Evolutionary conservation across 129 eudicot species (phyloP).

Genomic region (Flaveria trinervia): DNA sequence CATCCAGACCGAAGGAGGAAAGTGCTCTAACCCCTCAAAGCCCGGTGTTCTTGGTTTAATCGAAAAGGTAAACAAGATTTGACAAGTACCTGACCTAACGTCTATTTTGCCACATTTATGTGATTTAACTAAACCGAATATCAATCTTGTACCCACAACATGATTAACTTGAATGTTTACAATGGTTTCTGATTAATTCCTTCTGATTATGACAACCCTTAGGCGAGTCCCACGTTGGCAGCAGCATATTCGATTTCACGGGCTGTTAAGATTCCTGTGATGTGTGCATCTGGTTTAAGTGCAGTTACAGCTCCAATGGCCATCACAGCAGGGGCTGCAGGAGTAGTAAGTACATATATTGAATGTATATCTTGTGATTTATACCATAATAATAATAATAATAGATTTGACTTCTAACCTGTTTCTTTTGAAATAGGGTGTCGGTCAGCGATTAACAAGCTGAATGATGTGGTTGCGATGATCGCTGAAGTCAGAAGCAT

Average conservation of each 20-base stretch:
- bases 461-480: slow-evolving; percentile 88
- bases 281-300: slow-evolving; percentile 98
- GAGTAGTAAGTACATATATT: slow-evolving; percentile 58
- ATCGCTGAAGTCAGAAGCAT: slow-evolving; percentile 83
- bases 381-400: no score
- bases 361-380: no score
- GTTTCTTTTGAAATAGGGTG: slow-evolving; percentile 53
- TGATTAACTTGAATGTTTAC: neutral
- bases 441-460: slow-evolving; percentile 90
- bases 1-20: slow-evolving; percentile 97
- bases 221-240: slow-evolving; percentile 93
- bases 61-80: slow-evolving; percentile 62
- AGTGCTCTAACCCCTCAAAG: slow-evolving; percentile 75
- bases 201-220: neutral
- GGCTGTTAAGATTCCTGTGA: slow-evolving; percentile 86
- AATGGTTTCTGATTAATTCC: slow-evolving; percentile 10
- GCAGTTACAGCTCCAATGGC: slow-evolving; percentile 98
- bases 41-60: slow-evolving; percentile 94
- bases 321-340: slow-evolving; percentile 93
- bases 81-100: neutral
- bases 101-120: neutral
- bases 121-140: neutral
- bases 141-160: neutral
- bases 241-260: slow-evolving; percentile 93
- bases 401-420: neutral